phyloP scores from a whole-genome alignment of 495 filamentous ascomycete genomes.

The Penicillium diatomitis region DNA sequence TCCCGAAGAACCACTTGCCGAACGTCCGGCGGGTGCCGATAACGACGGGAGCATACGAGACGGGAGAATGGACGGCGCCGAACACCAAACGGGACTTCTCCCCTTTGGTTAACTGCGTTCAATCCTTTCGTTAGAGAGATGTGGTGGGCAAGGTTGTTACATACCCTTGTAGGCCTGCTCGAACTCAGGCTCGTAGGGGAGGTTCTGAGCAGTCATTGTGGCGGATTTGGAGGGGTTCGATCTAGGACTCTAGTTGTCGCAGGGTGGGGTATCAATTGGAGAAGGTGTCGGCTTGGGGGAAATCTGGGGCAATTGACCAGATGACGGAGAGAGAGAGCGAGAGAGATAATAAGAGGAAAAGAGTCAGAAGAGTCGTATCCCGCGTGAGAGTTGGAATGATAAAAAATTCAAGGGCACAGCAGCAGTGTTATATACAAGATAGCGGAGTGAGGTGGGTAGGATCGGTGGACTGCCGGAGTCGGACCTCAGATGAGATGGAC shows the following conservation, averaged over 20 bases:
- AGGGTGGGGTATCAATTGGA: neutral
- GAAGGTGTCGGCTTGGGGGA: neutral
- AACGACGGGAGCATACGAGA: neutral
- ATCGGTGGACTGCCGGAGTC: conserved; percentile 23
- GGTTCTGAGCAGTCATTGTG: conserved; percentile 60
- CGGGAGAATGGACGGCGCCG: neutral
- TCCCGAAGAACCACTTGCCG: conserved; percentile 19
- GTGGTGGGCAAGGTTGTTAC: neutral
- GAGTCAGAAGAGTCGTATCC: conserved; percentile 3
- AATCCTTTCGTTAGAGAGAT: too few species aligned
- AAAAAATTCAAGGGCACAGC: neutral
- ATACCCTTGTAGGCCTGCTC: conserved; percentile 97
- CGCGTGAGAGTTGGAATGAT: neutral
- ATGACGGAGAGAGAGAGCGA: conserved; percentile 1
- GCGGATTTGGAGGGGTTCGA: neutral
- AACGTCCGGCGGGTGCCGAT: conserved; percentile 1
- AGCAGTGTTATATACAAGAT: conserved; percentile 12
- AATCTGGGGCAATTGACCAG: neutral
- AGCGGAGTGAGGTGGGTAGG: conserved; percentile 7
- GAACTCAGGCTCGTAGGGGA: conserved; percentile 89
- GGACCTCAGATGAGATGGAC: conserved; percentile 16
- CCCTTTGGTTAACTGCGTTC: too few species aligned
- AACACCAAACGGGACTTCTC: neutral
- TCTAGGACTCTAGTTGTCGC: conserved; percentile 3
- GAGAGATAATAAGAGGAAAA: conserved; percentile 9